A percentile compares a stretch with the other conserved stretches of the same genome.
Conservation (phyloP, 208 protist genomes). For the Trypanosoma melophagium region DNA sequence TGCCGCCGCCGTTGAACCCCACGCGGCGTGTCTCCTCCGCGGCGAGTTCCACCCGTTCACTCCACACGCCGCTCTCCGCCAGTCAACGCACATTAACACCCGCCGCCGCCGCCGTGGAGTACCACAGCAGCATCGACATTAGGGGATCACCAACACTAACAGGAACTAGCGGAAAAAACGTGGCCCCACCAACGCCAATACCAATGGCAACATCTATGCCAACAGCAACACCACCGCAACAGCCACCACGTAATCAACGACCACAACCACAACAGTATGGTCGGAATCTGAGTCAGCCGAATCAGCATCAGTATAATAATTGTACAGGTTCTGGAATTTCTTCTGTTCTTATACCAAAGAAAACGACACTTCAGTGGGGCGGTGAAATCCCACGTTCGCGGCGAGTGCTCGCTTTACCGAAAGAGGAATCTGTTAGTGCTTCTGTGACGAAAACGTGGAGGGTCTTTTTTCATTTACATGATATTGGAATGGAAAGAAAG, state of each 20-base stretch:
- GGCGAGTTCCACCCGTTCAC: background rate
- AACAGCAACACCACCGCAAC: too few relatives aligned
- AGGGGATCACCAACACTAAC: background rate
- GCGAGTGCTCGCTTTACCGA: background rate
- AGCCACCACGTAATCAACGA: background rate
- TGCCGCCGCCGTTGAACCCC: background rate
- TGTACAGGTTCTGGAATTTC: background rate
- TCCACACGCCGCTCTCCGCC: constrained; percentile 7
- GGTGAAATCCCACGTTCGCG: background rate
- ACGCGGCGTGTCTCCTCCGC: background rate
- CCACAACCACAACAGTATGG: background rate
- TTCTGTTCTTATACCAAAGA: constrained; percentile 1
- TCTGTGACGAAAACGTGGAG: constrained; percentile 27
- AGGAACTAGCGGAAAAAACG: background rate
- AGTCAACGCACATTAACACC: constrained; percentile 1
- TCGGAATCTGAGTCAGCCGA: background rate
- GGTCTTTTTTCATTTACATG: constrained; percentile 23
- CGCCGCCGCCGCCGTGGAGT: background rate
- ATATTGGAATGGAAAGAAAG: constrained; percentile 7
- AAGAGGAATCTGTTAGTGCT: background rate
- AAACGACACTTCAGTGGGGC: constrained; percentile 12
- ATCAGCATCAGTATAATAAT: too few relatives aligned
- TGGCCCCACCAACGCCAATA: too few relatives aligned
- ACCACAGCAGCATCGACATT: background rate
- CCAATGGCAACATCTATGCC: too few relatives aligned